Conservation (phyloP, 1,139 yeast species). For the Lodderomyces oxycetoniae region DNA sequence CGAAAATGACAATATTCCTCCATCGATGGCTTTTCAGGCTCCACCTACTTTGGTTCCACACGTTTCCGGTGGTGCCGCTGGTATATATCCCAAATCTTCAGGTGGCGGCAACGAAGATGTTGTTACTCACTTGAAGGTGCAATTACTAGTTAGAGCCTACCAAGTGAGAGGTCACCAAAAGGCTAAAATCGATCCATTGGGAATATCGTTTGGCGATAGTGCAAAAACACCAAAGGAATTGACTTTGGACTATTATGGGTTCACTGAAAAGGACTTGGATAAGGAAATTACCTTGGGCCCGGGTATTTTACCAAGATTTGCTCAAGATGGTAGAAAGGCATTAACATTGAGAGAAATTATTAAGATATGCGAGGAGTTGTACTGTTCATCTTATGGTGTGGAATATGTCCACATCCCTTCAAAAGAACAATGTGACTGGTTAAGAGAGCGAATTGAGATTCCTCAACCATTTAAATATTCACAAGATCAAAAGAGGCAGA, state of each 20-base stretch:
- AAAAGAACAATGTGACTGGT: slow-evolving; percentile 95
- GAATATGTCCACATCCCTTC: slow-evolving; percentile 97
- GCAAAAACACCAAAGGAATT: slow-evolving; percentile 70
- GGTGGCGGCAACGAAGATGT: slow-evolving; percentile 52
- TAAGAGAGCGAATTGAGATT: slow-evolving; percentile 92
- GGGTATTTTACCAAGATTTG: slow-evolving; percentile 93
- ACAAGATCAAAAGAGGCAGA: slow-evolving; percentile 90
- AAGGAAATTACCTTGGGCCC: slow-evolving; percentile 91
- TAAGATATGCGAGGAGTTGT: slow-evolving; percentile 71
- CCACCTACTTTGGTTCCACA: slow-evolving; percentile 85
- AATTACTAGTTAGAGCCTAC: slow-evolving; percentile 93
- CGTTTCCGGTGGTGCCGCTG: slow-evolving; percentile 70
- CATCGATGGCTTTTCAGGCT: slow-evolving; percentile 75
- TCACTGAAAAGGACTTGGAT: slow-evolving; percentile 78
- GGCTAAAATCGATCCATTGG: slow-evolving; percentile 93
- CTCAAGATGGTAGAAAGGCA: slow-evolving; percentile 58
- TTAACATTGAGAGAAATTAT: slow-evolving; percentile 76
- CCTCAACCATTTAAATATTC: slow-evolving; percentile 83
- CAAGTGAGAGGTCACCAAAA: slow-evolving; percentile 97
- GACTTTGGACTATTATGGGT: slow-evolving; percentile 87
- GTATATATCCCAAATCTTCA: slow-evolving; percentile 44
- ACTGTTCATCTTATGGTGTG: slow-evolving; percentile 86
- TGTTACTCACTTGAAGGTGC: slow-evolving; percentile 88
- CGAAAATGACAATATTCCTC: slow-evolving; percentile 62
- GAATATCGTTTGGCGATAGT: slow-evolving; percentile 76